Conservation (phyloP, 805 yeast genomes). For the Yueomyces sinensis region DNA sequence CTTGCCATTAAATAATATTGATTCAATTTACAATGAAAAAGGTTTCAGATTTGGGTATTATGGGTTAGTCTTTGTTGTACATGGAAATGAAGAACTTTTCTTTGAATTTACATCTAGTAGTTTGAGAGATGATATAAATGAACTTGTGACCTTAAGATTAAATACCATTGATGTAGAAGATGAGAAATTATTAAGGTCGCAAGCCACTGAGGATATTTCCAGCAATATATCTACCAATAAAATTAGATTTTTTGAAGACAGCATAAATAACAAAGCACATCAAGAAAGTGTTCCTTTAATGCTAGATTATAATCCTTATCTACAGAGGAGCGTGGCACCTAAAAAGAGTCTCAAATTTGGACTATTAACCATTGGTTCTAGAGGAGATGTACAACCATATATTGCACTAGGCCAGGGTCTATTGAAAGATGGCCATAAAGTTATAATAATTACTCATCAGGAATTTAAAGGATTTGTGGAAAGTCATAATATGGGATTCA, state of each 20-base stretch:
- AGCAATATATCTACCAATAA: too few species aligned
- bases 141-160: too few species aligned
- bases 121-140: conserved; percentile 50
- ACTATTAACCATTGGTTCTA: conserved; percentile 77
- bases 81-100: conserved; percentile 64
- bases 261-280: conserved; percentile 35
- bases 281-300: conserved; percentile 60
- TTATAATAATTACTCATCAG: conserved; percentile 71
- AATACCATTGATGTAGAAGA: conserved; percentile 13
- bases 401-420: conserved; percentile 79
- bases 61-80: conserved; percentile 56
- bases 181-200: background rate
- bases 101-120: conserved; percentile 59
- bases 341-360: conserved; percentile 44
- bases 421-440: conserved; percentile 67
- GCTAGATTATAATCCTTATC: conserved; percentile 49
- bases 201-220: conserved; percentile 33
- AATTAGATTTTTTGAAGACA: conserved; percentile 53
- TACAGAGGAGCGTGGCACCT: conserved; percentile 40
- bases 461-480: conserved; percentile 73
- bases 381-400: conserved; percentile 97
- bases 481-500: conserved; percentile 53
- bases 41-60: conserved; percentile 59
- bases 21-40: conserved; percentile 50
- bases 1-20: conserved; percentile 63